Evolutionary conservation across 495 filamentous ascomycete genomes (phyloP).

Genomic region (Talaromyces liani): DNA sequence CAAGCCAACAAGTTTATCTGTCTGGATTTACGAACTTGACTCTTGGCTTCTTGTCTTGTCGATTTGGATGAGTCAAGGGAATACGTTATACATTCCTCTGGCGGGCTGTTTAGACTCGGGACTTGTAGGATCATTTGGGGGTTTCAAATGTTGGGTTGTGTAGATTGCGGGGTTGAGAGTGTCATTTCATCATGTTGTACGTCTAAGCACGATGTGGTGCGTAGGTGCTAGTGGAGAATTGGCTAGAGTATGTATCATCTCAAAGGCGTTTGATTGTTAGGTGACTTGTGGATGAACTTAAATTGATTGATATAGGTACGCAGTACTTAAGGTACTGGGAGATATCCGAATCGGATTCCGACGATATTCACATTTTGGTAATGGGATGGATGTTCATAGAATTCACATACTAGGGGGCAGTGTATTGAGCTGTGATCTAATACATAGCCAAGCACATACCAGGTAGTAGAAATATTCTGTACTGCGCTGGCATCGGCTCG

Average conservation of each 20-base stretch:
- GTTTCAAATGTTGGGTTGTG: background rate
- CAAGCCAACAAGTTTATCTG: background rate
- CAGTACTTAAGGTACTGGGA: background rate
- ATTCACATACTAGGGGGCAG: no score
- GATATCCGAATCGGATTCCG: background rate
- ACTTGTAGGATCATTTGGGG: background rate
- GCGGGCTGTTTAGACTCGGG: background rate
- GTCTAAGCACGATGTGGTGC: no score
- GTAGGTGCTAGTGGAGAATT: background rate
- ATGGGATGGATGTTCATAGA: background rate
- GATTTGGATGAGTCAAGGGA: background rate
- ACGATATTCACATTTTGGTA: background rate
- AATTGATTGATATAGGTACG: background rate
- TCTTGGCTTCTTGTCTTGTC: background rate
- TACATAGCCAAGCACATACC: no score
- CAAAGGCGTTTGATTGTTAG: background rate
- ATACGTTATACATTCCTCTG: background rate
- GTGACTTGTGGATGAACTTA: background rate
- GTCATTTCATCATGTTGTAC: background rate
- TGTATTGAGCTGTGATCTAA: background rate
- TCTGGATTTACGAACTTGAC: background rate
- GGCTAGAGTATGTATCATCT: background rate
- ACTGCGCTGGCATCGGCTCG: no score
- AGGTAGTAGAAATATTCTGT: no score
- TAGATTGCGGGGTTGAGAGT: background rate